Base-by-base conservation (phyloP, 2,329 filamentous ascomycete genomes). In the Pseudogymnoascus sp. region DNA sequence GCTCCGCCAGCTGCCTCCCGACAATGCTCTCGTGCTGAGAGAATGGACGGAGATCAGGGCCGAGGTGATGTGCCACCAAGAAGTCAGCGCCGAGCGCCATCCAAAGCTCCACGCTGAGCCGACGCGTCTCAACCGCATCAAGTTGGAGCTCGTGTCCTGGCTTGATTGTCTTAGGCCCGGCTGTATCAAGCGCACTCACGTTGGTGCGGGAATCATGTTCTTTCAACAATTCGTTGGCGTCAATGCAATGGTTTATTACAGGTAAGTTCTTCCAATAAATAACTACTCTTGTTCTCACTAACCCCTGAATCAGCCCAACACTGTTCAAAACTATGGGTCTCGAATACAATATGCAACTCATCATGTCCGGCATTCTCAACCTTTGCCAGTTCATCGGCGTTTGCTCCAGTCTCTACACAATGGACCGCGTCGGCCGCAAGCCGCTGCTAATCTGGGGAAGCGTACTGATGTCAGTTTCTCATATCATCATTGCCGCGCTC, bases 181-280 rank as follows among this genome's bases (percentile, higher is more conserved):
- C 3, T 80, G 77, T 67, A 78, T 78, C 73, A 74, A 77, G 43
- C 73, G 79, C 20, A 81, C 78, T 0, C 75, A 78, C 53, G 73
- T 84, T 15, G 82, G 80, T 20, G 70, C 78, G 6, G 74, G 76
- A 0, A 67, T 85, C 12, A 80, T 81, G 75, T 84, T 84, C 67
- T 85, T 84, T 68, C 81, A 84, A 61, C 80, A 82, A 43, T 79
- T 81, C 50, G 72, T 76, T 5, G 79, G 79, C 0, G 80, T 82
- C 68, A 82, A 82, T 63, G 78, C 82, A 1, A 77, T 86, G 67
- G 80, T 82, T 61, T 85, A 85, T 72, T 87, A 85, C 70, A 82
- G 82, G 25, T 83, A 41, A 22, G 38, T 14, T 11, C 18, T 22
- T 22, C 22, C 38, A 41, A 11, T 5, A 41, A 5, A 41, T 41